phyloP scores from a whole-genome alignment of 352 stramenopile genomes.

The Pythium phragmitis region DNA sequence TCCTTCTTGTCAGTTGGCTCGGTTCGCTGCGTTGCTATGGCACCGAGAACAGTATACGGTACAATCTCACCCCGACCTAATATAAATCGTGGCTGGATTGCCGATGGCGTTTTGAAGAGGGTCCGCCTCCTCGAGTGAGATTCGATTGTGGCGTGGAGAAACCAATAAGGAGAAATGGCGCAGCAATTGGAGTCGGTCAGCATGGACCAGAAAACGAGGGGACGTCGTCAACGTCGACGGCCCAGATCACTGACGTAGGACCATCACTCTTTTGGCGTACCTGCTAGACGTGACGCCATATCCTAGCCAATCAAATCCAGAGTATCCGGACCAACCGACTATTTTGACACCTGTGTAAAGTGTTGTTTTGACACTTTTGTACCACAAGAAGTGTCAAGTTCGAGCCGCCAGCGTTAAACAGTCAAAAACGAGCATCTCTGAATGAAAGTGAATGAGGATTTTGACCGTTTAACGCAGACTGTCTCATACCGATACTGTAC shows the following conservation, averaged over 20 bases:
- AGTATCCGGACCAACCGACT: background rate
- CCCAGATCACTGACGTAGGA: slow-evolving; percentile 24
- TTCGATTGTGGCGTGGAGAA: background rate
- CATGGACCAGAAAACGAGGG: slow-evolving; percentile 4
- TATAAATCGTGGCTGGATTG: background rate
- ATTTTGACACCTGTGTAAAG: too few species aligned
- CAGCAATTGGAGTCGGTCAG: background rate
- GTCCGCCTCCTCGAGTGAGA: background rate
- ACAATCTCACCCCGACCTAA: background rate
- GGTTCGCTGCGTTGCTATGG: slow-evolving; percentile 23
- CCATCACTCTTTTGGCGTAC: slow-evolving; percentile 27
- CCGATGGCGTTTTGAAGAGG: background rate
- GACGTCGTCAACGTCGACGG: slow-evolving; percentile 2
- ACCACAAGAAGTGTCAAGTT: too few species aligned
- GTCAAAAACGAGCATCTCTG: slow-evolving; percentile 8
- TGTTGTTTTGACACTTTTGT: too few species aligned
- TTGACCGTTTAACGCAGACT: too few species aligned
- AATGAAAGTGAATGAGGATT: too few species aligned
- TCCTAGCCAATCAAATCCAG: slow-evolving; percentile 22
- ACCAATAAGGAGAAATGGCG: background rate
- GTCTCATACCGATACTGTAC: too few species aligned
- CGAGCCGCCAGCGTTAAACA: slow-evolving; percentile 3
- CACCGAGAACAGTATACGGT: slow-evolving; percentile 7
- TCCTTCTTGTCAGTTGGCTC: slow-evolving; percentile 2
- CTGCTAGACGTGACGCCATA: slow-evolving; percentile 25